A percentile compares a stretch with the other conserved stretches of the same genome.
phyloP scores from a whole-genome alignment of 1,284 basidiomycete species.

The Moesziomyces sp. region DNA sequence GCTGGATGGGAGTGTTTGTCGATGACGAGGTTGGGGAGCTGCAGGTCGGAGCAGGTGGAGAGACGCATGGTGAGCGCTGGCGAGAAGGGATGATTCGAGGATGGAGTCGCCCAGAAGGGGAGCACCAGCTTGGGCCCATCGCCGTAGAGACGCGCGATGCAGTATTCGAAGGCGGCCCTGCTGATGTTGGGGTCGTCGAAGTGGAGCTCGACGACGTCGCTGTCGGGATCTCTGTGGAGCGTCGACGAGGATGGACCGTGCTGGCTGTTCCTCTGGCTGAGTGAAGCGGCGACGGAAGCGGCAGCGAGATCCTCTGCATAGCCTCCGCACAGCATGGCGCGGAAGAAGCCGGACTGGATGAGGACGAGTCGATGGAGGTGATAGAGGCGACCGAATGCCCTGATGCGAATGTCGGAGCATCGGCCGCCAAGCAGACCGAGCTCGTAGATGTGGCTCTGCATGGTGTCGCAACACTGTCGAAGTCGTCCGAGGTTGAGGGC shows the following conservation, averaged over 20 bases:
- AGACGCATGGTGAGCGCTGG: constrained; percentile 71
- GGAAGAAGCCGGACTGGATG: constrained; percentile 62
- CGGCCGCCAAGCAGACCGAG: constrained; percentile 44
- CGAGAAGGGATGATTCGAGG: constrained; percentile 69
- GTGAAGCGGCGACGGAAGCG: constrained; percentile 32
- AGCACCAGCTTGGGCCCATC: constrained; percentile 55
- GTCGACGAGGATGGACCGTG: constrained; percentile 3
- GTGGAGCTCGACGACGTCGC: constrained; percentile 38
- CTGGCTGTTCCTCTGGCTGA: constrained; percentile 35
- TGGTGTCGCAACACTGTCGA: constrained; percentile 3
- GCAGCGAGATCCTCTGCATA: constrained; percentile 52
- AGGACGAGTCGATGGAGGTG: constrained; percentile 58
- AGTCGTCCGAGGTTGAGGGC: too few relatives aligned
- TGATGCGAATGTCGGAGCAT: constrained; percentile 55
- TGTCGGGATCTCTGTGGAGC: constrained; percentile 9
- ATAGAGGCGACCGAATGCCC: constrained; percentile 57
- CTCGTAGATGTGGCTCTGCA: constrained; percentile 50
- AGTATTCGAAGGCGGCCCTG: constrained; percentile 60
- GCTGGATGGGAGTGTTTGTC: constrained; percentile 74
- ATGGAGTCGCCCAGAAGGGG: constrained; percentile 55
- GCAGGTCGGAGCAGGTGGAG: constrained; percentile 73
- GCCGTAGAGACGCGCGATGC: constrained; percentile 61
- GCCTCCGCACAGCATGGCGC: constrained; percentile 57
- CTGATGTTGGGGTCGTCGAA: constrained; percentile 64
- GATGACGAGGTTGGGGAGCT: constrained; percentile 54